phyloP scores from a whole-genome alignment of 2,329 filamentous ascomycete species.

The Aureobasidium vineae region DNA sequence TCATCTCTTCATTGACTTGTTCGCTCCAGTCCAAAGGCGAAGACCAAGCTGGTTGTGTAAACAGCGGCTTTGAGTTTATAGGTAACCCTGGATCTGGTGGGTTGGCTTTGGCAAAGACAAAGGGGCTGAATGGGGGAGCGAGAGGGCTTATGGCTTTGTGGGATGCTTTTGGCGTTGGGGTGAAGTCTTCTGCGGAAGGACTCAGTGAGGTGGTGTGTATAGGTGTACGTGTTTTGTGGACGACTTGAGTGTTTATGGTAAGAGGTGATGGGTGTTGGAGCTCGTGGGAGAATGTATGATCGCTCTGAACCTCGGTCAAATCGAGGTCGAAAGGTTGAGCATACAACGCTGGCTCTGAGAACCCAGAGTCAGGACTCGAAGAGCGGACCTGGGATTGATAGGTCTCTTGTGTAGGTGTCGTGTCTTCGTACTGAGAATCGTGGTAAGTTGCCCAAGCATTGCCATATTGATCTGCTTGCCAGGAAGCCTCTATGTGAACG shows the following conservation, averaged over 20 bases:
- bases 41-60: background rate
- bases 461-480: background rate
- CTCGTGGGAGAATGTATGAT: constrained; percentile 14
- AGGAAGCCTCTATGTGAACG: background rate
- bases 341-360: constrained; percentile 17
- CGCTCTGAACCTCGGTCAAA: background rate
- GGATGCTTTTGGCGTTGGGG: background rate
- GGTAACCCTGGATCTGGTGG: background rate
- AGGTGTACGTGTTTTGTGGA: background rate
- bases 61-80: background rate
- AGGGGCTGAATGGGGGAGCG: background rate
- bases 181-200: background rate
- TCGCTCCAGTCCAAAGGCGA: background rate
- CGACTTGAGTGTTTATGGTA: background rate
- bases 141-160: background rate
- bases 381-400: background rate
- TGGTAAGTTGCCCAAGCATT: background rate
- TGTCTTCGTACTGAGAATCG: background rate
- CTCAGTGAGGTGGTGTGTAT: background rate
- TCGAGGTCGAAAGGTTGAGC: constrained; percentile 22
- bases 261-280: background rate
- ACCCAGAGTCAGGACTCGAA: constrained; percentile 10
- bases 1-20: background rate
- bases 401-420: background rate
- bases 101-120: constrained; percentile 12